Evolutionary conservation across 169 alveolate species (phyloP).

Genomic region (Amoebophrya sp.): DNA sequence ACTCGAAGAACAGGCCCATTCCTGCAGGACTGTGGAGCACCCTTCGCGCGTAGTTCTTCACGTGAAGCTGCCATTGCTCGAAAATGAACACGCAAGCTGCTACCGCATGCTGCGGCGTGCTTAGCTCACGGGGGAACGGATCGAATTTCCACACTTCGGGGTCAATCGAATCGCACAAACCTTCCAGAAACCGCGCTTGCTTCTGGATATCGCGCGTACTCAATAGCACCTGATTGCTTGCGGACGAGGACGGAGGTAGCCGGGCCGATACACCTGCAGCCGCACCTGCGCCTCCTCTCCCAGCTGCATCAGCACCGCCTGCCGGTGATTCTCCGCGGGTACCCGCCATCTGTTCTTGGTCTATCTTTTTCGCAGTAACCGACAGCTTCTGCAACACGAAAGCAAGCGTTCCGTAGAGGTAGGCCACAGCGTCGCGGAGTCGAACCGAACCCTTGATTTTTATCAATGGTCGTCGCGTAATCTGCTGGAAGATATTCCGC

Average conservation of each 20-base stretch:
- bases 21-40: not conserved
- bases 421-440: conserved; percentile 3
- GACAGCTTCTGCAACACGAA: not conserved
- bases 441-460: not conserved
- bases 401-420: not conserved
- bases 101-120: not conserved
- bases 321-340: no score
- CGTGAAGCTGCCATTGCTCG: not conserved
- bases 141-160: not conserved
- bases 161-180: not conserved
- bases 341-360: no score
- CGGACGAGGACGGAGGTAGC: no score
- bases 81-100: not conserved
- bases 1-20: not conserved
- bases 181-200: not conserved
- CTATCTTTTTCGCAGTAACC: not conserved
- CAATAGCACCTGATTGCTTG: no score
- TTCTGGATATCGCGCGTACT: not conserved
- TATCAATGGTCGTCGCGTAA: not conserved
- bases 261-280: no score
- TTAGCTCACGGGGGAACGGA: not conserved
- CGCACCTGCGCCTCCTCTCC: no score
- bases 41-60: not conserved
- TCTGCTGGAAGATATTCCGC: not conserved
- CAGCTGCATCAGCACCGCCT: no score